Evolutionary conservation across 2,329 filamentous ascomycete genomes (phyloP), one percentile per base, ranked within the genome.

Genomic region (Mycosphaerelloides madeirae): DNA sequence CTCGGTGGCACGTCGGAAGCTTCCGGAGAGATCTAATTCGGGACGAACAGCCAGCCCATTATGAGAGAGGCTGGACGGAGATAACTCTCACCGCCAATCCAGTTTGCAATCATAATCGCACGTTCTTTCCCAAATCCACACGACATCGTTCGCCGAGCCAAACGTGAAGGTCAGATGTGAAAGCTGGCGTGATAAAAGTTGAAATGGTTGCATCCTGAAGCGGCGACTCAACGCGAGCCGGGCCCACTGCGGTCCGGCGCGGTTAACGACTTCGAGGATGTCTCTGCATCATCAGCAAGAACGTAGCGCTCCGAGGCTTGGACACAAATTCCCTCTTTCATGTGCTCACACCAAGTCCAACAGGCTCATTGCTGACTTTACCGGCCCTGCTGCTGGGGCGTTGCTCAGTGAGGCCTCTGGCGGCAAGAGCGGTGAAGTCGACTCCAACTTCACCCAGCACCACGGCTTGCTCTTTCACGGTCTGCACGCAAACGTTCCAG

Each of bases 341-440:
- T n/a, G 45, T 48, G 33, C 35, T 45, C 14, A 49, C 48, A 15
- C 51, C 49, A 7, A 52, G 41, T 11, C 49, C 52, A 15, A 50
- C 44, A n/a, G 32, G 34, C 20, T 19, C 38, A 31, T 48, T 41
- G 12, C 39, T 36, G 13, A 20, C 41, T n/a, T 36, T 16, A 15
- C n/a, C 37, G 14, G 37, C 31, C 15, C 36, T 22, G n/a, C 35
- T 32, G 20, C 25, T 37, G 19, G 49, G 41, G 22, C 22, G 22
- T 25, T 25, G 22, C 22, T 25, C 22, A 9, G 22, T 25, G 13
- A 58, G 35, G 14, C 76, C 80, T 53, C 75, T 75, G 13, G 85
- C 87, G 12, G 96, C 82, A 44, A 97, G 68, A 54, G 87, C 87
- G 44, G 78, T 80, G 63, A 98, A 97, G 65, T 98, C 91, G 25